Evolutionary conservation across 176 grass and related monocot genomes (phyloP), one percentile per base, ranked within the genome.

Genomic region (Guadua angustifolia): DNA sequence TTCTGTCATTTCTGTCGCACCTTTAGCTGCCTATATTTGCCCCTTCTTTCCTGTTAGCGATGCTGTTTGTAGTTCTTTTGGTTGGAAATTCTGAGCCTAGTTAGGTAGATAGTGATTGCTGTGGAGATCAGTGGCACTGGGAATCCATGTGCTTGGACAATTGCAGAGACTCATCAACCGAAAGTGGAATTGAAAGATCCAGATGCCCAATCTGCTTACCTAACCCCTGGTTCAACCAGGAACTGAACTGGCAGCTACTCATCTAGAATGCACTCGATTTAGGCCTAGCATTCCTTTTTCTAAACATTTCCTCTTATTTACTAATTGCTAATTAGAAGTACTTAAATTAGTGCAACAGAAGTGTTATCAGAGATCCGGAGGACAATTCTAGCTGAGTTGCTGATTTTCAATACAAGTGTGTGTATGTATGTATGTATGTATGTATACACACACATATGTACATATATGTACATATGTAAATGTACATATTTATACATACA

Each of bases 31-130:
- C 66, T 79, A n/a, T 25, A 25, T 56, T n/a, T 78, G 50, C 24
- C 29, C 17, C 26, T 18, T 13, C 2, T 77, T 66, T 78, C 57
- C 24, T 21, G 33, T 73, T 55, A 29, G 58, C 66, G 56, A 22
- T 64, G 43, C 6, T 75, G 55, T 29, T 22, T 66, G 47, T 24
- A 24, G 71, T 66, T 90, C 46, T 77, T 35, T 86, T 82, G 66
- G 42, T 78, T 78, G 66, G 39, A 40, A 64, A 78, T 47, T 78
- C 16, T 18, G 58, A 9, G 60, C 9, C 26, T 19, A 5, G 70
- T 32, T 66, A 0, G 70, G 33, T 81, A 58, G 71, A 81, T 76
- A 24, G 18, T 43, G 35, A 63, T 69, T 89, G 77, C 11, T 44
- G 25, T 35, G 53, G 71, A 77, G 56, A 77, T 26, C 32, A 53